These are phyloP conservation scores for Monilinia fructigena DNA, from an alignment of 2,329 filamentous ascomycete genomes.

Conservation along the genomic window DNA sequence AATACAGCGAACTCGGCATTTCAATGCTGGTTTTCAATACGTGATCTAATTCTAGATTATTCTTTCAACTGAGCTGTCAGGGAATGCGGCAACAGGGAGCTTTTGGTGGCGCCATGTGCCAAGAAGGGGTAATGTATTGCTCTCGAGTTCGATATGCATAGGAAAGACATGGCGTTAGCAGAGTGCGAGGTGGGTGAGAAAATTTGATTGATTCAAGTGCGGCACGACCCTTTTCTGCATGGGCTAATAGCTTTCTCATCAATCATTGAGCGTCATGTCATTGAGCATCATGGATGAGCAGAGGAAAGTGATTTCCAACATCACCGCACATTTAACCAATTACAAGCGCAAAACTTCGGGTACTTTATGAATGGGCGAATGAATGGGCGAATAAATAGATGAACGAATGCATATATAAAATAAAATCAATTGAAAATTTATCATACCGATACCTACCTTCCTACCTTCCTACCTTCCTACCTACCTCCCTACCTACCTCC, in stretches of 20 bases:
- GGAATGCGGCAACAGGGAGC: background rate
- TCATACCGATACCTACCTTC: too few relatives aligned
- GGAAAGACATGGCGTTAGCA: conserved; percentile 8
- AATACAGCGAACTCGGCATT: background rate
- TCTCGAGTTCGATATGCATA: conserved; percentile 2
- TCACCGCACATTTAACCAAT: background rate
- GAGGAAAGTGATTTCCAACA: background rate
- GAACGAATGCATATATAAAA: too few relatives aligned
- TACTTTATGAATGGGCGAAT: background rate
- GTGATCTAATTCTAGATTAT: background rate
- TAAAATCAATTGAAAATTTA: too few relatives aligned
- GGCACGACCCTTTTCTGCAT: background rate
- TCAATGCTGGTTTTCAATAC: background rate
- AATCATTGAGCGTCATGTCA: too few relatives aligned
- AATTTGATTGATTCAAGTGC: background rate
- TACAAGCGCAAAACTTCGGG: too few relatives aligned
- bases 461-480: too few relatives aligned
- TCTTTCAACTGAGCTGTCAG: background rate
- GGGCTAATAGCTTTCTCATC: background rate
- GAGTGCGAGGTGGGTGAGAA: background rate
- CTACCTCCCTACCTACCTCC: too few relatives aligned
- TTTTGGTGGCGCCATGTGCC: background rate
- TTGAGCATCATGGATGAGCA: background rate
- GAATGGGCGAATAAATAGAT: background rate
- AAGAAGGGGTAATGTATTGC: background rate